These are phyloP conservation scores for Musa troglodytarum DNA, from an alignment of 176 grass and related monocot genomes.

Conservation along the genomic window DNA sequence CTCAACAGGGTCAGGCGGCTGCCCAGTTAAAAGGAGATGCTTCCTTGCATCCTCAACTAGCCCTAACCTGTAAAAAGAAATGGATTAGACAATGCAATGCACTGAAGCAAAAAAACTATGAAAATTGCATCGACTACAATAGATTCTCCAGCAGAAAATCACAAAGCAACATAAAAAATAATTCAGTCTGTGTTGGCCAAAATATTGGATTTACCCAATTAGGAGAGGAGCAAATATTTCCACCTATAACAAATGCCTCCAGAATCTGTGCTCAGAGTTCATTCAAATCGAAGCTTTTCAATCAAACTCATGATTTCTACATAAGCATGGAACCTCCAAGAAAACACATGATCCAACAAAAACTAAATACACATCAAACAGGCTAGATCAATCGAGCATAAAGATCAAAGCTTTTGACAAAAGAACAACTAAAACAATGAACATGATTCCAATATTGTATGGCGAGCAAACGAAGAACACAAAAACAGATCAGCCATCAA, in stretches of 20 bases:
- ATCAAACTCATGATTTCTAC: too few species aligned
- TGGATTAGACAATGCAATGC: not conserved
- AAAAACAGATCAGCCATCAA: not conserved
- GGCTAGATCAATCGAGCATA: not conserved
- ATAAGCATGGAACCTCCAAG: not conserved
- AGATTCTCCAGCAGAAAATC: not conserved
- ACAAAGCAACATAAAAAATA: not conserved
- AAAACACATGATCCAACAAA: not conserved
- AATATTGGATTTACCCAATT: not conserved
- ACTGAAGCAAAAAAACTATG: not conserved
- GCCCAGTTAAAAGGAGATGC: conserved; percentile 50
- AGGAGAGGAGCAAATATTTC: not conserved
- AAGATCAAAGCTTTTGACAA: not conserved
- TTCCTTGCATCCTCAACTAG: conserved; percentile 51
- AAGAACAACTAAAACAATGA: not conserved
- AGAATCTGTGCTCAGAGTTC: too few species aligned
- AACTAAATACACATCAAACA: not conserved
- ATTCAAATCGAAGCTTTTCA: too few species aligned
- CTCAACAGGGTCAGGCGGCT: conserved; percentile 45
- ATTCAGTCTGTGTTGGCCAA: not conserved
- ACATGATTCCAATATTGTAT: not conserved
- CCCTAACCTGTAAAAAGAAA: conserved; percentile 49
- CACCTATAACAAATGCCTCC: too few species aligned
- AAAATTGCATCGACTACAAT: not conserved
- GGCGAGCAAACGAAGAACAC: not conserved